These are phyloP conservation scores for Hypoxylon sp. DNA, from an alignment of 2,329 filamentous ascomycete genomes.

Conservation along the genomic window DNA sequence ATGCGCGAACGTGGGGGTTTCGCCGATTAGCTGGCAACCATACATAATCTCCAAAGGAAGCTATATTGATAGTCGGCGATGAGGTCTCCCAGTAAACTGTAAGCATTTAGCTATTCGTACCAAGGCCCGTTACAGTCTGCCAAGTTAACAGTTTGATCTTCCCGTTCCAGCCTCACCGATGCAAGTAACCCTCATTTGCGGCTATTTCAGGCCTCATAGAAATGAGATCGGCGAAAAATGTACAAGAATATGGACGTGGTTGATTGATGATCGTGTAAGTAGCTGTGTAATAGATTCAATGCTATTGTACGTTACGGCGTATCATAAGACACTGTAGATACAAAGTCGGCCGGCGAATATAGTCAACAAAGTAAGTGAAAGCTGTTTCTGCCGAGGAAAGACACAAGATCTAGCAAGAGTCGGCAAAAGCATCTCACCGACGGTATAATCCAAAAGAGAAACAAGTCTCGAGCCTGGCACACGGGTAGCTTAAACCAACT, in stretches of 20 bases:
- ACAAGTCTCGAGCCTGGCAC: conserved; percentile 15
- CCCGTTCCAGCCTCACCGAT: neutral
- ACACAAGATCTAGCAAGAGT: neutral
- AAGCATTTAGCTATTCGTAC: neutral
- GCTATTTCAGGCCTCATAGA: neutral
- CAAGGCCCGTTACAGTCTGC: neutral
- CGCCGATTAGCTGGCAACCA: neutral
- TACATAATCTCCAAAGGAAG: neutral
- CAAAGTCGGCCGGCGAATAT: neutral
- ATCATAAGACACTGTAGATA: neutral
- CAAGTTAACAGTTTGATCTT: neutral
- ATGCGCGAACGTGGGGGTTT: conserved; percentile 25
- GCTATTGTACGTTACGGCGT: neutral
- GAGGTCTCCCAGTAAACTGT: neutral
- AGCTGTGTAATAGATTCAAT: neutral
- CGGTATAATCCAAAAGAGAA: conserved; percentile 22
- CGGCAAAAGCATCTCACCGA: conserved; percentile 27
- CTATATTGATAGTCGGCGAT: neutral
- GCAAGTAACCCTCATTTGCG: neutral
- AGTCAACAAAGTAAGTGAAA: conserved; percentile 2
- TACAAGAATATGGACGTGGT: neutral
- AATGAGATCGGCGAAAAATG: neutral
- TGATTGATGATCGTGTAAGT: neutral
- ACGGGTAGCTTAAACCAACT: conserved; percentile 1
- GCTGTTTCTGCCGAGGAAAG: neutral